Evolutionary conservation across 257 asterid genomes (phyloP).

Genomic region (Nicotiana benthamiana): DNA sequence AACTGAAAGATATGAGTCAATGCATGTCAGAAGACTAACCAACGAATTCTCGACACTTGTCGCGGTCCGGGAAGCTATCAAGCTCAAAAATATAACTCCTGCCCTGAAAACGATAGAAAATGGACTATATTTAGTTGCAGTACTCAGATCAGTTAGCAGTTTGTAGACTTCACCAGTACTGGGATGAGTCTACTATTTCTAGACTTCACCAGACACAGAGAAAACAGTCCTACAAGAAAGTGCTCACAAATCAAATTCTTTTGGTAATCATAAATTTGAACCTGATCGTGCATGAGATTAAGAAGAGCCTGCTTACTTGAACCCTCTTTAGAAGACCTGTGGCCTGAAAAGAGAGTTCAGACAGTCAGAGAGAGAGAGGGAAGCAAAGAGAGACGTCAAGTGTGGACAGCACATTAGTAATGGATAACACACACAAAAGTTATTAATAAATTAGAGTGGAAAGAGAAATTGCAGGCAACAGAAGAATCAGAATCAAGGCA

Average conservation of each 20-base stretch:
- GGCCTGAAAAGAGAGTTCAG: constrained; percentile 35
- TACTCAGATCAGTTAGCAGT: constrained; percentile 9
- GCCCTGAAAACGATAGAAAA: constrained; percentile 39
- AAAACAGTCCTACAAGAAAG: not conserved
- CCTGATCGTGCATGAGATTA: constrained; percentile 70
- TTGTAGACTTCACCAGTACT: constrained; percentile 4
- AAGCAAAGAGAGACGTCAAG: not conserved
- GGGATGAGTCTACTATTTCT: constrained; percentile 2
- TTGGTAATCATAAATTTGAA: constrained; percentile 9
- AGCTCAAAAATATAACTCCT: constrained; percentile 70
- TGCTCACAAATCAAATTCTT: not conserved
- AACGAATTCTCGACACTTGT: constrained; percentile 75
- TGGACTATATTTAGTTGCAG: not conserved
- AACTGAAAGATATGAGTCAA: not conserved
- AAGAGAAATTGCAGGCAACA: too few species aligned
- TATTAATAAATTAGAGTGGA: too few species aligned
- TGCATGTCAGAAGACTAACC: constrained; percentile 44
- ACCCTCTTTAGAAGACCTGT: constrained; percentile 70
- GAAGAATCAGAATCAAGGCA: too few species aligned
- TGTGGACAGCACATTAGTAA: not conserved
- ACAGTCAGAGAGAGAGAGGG: constrained; percentile 9
- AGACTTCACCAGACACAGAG: not conserved
- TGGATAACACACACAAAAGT: too few species aligned
- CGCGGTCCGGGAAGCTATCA: constrained; percentile 75
- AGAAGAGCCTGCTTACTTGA: constrained; percentile 69